Conservation (phyloP, 805 yeast species). For the Kurtzmaniella fragi region DNA sequence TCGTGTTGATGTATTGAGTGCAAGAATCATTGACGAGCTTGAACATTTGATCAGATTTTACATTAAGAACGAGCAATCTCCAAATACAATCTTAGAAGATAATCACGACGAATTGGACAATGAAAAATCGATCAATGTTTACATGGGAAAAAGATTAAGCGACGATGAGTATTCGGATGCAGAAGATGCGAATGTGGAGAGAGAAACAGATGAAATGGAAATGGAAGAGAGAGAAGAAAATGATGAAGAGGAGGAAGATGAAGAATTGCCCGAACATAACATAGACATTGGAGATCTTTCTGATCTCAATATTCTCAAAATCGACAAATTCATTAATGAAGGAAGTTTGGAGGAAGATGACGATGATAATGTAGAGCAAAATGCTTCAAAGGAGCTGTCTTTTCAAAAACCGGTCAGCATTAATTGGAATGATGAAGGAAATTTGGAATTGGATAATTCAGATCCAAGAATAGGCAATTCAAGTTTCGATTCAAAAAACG, state of each 20-base stretch:
- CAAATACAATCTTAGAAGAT: slow-evolving; percentile 4
- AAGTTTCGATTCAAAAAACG: neutral
- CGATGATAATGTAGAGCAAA: slow-evolving; percentile 3
- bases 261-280: slow-evolving; percentile 8
- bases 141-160: neutral
- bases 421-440: slow-evolving; percentile 38
- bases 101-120: slow-evolving; percentile 4
- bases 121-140: neutral
- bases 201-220: slow-evolving; percentile 1
- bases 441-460: slow-evolving; percentile 24
- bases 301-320: slow-evolving; percentile 32
- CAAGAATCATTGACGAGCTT: slow-evolving; percentile 65
- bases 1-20: slow-evolving; percentile 62
- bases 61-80: slow-evolving; percentile 14
- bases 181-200: neutral
- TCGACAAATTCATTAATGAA: slow-evolving; percentile 31
- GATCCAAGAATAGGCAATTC: slow-evolving; percentile 9
- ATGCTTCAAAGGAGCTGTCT: slow-evolving; percentile 10
- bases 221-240: slow-evolving; percentile 5
- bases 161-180: neutral
- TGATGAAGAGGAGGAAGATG: slow-evolving; percentile 1
- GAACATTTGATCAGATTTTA: slow-evolving; percentile 50
- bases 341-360: slow-evolving; percentile 8
- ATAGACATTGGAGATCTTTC: slow-evolving; percentile 33
- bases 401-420: slow-evolving; percentile 36